Evolutionary conservation across 768 basidiomycete species (phyloP), one percentile per base, ranked within the genome.

Genomic region (Pisolithus tinctorius): DNA sequence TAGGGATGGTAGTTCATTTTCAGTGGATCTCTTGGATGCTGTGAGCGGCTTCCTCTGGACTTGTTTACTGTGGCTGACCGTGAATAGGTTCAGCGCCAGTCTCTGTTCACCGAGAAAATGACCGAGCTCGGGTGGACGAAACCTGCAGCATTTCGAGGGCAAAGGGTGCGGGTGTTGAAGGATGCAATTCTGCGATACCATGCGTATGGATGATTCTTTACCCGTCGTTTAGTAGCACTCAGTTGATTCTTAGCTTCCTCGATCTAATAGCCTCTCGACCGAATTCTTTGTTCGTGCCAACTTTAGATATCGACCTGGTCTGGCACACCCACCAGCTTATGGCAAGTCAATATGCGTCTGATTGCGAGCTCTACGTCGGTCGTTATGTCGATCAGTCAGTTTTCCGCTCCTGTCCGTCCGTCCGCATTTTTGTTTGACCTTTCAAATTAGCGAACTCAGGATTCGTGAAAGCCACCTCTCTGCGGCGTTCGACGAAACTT

Each of bases 241-340:
- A 11, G 27, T 30, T 40, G 16, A 49, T 11, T n/a, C 39, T 26
- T 34, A 70, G 69, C 10, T 82, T 82, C 60, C 67, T 83, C 11
- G 77, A 78, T 52, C 61, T 82, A 6, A 72, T 81, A 65, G 60
- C 73, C 4, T 69, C 71, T 9, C 71, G 71, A 0, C 70, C 74
- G 2, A 60, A 58, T 4, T 63, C 67, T 0, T 73, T 77, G 60
- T 70, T 73, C 25, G 77, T 80, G 2, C 78, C 80, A 7, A 83
- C 81, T 0, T 63, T 85, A 16, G 82, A 84, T 52, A 83, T 85
- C 42, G 83, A 84, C 56, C 70, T 86, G 23, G 78, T 73, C 1
- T 84, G 83, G 82, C 84, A 86, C 53, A 81, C 81, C 0, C 82
- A 85, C 54, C 82, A 83, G 57, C 68, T 84, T 1, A 64, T 72